These are phyloP conservation scores for Copromyces sp. DNA, from an alignment of 495 filamentous ascomycete genomes.

Conservation along the genomic window DNA sequence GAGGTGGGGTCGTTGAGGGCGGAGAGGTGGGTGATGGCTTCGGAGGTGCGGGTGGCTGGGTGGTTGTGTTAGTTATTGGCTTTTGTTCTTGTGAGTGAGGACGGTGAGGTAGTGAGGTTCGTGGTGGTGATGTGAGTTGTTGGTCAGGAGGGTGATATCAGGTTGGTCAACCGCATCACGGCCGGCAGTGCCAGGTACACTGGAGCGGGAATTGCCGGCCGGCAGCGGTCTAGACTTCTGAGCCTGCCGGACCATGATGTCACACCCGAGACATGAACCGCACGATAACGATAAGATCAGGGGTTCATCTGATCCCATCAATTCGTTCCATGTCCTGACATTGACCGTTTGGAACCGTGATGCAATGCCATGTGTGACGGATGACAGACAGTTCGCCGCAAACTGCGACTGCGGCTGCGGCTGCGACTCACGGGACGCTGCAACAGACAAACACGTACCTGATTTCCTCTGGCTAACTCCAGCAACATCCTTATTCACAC, in stretches of 20 bases:
- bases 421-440: neutral
- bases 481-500: neutral
- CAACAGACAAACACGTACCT: neutral
- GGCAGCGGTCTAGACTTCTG: neutral
- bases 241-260: neutral
- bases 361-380: neutral
- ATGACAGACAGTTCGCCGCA: neutral
- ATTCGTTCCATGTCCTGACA: too few species aligned
- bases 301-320: neutral
- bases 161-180: neutral
- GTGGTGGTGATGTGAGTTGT: neutral
- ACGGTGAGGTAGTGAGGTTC: neutral
- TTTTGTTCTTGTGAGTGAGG: neutral
- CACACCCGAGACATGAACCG: neutral
- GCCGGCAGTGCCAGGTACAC: neutral
- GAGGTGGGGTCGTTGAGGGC: constrained; percentile 40
- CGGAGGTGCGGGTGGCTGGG: neutral
- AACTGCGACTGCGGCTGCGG: neutral
- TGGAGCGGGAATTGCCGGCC: neutral
- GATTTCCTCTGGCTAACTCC: neutral
- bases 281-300: neutral
- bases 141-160: neutral
- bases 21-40: neutral
- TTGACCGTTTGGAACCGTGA: neutral
- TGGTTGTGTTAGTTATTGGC: neutral